Conservation (phyloP, 2,329 filamentous ascomycete species). For the Fusarium sp. region DNA sequence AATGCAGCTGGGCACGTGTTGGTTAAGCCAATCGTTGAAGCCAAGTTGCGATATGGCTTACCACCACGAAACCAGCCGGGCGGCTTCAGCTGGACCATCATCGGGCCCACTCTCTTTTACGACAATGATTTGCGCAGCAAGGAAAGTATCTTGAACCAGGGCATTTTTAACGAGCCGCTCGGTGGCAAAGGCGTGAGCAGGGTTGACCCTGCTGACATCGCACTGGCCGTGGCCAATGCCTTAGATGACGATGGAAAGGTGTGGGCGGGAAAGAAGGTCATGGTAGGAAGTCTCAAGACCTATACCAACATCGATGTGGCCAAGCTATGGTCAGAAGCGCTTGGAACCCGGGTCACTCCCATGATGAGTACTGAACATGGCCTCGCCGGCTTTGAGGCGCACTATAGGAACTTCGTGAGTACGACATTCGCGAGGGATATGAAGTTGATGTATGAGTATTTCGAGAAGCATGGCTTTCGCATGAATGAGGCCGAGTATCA, state of each 20-base stretch:
- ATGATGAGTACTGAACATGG: constrained; percentile 14
- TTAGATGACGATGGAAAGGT: constrained; percentile 22
- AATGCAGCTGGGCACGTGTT: constrained; percentile 25
- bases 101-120: constrained; percentile 32
- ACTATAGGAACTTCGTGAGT: background rate
- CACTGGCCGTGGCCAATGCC: constrained; percentile 22
- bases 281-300: constrained; percentile 26
- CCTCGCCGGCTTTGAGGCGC: constrained; percentile 12
- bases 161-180: constrained; percentile 30
- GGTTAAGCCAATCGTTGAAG: constrained; percentile 31
- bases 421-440: constrained; percentile 19
- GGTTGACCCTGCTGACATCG: constrained; percentile 27
- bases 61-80: constrained; percentile 2
- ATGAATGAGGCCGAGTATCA: constrained; percentile 26
- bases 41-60: constrained; percentile 30
- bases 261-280: constrained; percentile 33
- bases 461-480: constrained; percentile 16
- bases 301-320: constrained; percentile 17
- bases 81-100: constrained; percentile 34
- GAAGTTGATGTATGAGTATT: constrained; percentile 30
- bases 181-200: constrained; percentile 30
- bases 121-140: constrained; percentile 32
- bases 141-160: constrained; percentile 15
- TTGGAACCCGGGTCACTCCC: constrained; percentile 4
- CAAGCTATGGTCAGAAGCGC: constrained; percentile 23